Evolutionary conservation across 2,329 filamentous ascomycete genomes (phyloP).

Genomic region (Pleurostoma richardsiae): DNA sequence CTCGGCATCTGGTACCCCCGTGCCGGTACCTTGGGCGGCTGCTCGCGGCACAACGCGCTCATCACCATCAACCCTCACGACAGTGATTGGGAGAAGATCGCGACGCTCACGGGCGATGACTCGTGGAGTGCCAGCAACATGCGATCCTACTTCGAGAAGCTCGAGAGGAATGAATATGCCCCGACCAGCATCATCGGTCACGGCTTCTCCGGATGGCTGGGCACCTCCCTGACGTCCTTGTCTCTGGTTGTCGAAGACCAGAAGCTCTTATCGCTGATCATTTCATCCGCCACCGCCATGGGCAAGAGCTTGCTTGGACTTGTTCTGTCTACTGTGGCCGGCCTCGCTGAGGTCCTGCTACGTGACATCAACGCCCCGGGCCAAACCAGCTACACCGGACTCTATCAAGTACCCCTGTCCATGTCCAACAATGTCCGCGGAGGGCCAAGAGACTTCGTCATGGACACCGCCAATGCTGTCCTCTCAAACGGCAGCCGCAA

Average conservation of each 20-base stretch:
- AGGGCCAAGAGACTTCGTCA: constrained; percentile 19
- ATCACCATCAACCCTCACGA: constrained; percentile 42
- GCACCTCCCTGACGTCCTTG: constrained; percentile 34
- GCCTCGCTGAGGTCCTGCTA: constrained; percentile 4
- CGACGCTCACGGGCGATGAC: constrained; percentile 39
- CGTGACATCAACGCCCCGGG: constrained; percentile 4
- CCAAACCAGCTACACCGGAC: constrained; percentile 16
- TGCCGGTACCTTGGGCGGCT: constrained; percentile 16
- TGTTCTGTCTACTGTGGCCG: constrained; percentile 3
- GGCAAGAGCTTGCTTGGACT: constrained; percentile 2
- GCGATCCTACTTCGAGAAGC: constrained; percentile 38
- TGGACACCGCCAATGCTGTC: constrained; percentile 32
- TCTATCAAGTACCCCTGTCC: constrained; percentile 45
- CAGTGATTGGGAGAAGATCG: constrained; percentile 43
- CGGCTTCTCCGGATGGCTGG: constrained; percentile 45
- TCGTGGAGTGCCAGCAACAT: constrained; percentile 44
- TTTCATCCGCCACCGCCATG: constrained; percentile 5
- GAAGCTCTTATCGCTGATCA: constrained; percentile 24
- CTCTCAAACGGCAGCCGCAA: constrained; percentile 18
- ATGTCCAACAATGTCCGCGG: constrained; percentile 34
- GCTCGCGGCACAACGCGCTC: constrained; percentile 42
- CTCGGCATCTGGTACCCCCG: constrained; percentile 21
- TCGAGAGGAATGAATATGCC: constrained; percentile 34
- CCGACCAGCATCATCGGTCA: constrained; percentile 32
- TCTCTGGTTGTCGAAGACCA: constrained; percentile 38